Base-by-base conservation (phyloP, 371 early-diverging fungal species). In the Circinella minor region DNA sequence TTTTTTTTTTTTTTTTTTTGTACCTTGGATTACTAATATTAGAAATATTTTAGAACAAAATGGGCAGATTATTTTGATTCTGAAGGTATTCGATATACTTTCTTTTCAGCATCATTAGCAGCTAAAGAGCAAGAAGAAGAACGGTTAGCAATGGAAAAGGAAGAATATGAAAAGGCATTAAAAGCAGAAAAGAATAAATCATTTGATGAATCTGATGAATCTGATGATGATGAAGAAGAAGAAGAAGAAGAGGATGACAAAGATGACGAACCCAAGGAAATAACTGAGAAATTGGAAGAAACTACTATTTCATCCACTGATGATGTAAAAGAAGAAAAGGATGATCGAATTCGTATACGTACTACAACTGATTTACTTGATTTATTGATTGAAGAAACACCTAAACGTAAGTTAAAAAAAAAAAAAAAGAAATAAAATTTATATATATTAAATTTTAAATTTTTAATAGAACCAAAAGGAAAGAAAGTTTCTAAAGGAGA, bases 1-100 rank as follows among this genome's bases (percentile, higher is more conserved):
- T 9, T 0, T 43, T 43, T 43, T 43, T 43, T 43, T 43, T 43
- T 43, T 43, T 1, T 2, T 9, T 2, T 43, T 3, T 43, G 2
- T 43, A 11, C 9, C 6, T 11, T 43, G 43, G 43, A 43, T 43
- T 43, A 11, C 6, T 11, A 1, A 59, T 14, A 36, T 17, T 59
- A 34, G 55, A 1, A 49, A 48, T 49, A 54, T 27, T 27, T 8
- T 69, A 83, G 91, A 73, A 78, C 75, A 62, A 67, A 76, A 17
- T 99, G 98, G 99, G 98, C 97, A 3, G 93, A 94, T 69, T 93
- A 94, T 71, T 95, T 98, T 80, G 92, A 93, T 54, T 47, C 76
- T 15, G 76, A 93, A 62, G 91, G 91, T 13, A 94, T 98, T 65
- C 79, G 86, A 51, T 96, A 93, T 70, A 87, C 92, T 48, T 99